Percentiles rank a stretch among this genome's conserved stretches.
These are phyloP conservation scores for Triticum timopheevii DNA, from an alignment of 176 grass and related monocot genomes.

Conservation along the genomic window DNA sequence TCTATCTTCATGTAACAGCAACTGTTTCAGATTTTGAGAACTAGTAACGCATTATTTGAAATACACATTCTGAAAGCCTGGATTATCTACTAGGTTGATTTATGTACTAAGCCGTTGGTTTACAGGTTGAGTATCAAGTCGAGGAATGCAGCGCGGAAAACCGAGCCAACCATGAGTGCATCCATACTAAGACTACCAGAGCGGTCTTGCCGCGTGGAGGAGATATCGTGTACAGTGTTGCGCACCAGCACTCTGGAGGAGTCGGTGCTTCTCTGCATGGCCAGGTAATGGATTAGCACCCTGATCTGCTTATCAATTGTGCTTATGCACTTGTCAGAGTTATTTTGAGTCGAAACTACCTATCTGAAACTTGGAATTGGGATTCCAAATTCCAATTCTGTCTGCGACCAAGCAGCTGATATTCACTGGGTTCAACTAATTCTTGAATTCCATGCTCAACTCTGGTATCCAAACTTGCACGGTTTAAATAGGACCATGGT, in stretches of 20 bases:
- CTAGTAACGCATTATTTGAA: too few species aligned
- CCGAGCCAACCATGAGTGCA: slow-evolving; percentile 43
- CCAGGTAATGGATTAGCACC: slow-evolving; percentile 35
- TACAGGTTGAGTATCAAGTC: slow-evolving; percentile 80
- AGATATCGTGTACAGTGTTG: slow-evolving; percentile 68
- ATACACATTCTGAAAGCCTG: background rate
- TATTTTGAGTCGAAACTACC: background rate
- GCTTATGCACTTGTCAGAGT: background rate
- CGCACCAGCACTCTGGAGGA: slow-evolving; percentile 84
- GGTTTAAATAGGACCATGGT: background rate
- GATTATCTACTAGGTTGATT: background rate
- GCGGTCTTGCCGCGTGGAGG: slow-evolving; percentile 62
- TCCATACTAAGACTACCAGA: slow-evolving; percentile 42
- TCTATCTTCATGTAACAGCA: too few species aligned
- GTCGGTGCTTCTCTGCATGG: slow-evolving; percentile 54
- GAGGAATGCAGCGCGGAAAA: slow-evolving; percentile 52
- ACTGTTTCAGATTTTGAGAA: background rate
- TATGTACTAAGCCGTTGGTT: background rate
- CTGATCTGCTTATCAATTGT: background rate
- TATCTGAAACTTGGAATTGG: background rate
- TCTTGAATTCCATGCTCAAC: background rate
- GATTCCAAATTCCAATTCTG: background rate
- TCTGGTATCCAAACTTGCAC: background rate
- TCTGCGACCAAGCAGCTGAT: background rate
- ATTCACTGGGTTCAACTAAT: background rate